Evolutionary conservation across 2,329 filamentous ascomycete species (phyloP).

Genomic region (Rhynchosporium agropyri): DNA sequence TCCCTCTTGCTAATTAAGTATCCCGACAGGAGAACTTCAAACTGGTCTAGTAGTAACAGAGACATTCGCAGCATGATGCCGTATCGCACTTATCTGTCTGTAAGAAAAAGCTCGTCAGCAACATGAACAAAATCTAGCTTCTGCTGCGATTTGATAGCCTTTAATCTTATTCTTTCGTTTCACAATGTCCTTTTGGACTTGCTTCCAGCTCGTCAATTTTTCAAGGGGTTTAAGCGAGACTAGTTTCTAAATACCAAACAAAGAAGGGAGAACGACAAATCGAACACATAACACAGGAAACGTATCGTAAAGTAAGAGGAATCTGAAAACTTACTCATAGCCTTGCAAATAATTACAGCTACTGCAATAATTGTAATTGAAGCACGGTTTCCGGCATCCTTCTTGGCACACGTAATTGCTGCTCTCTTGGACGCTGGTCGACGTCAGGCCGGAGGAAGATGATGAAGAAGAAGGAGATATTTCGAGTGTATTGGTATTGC

Average conservation of each 20-base stretch:
- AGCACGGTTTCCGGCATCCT: slow-evolving; percentile 15
- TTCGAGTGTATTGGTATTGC: not conserved
- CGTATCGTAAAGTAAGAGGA: not conserved
- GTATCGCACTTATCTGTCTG: slow-evolving; percentile 9
- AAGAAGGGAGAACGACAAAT: not conserved
- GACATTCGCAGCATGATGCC: slow-evolving; percentile 5
- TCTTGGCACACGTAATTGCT: slow-evolving; percentile 4
- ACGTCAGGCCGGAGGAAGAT: not conserved
- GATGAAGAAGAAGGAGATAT: not conserved
- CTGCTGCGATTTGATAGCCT: not conserved
- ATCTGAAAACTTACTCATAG: not conserved
- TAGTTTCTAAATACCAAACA: too few species aligned
- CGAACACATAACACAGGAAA: too few species aligned
- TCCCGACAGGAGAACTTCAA: not conserved
- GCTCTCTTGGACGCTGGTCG: not conserved
- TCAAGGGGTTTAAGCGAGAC: too few species aligned
- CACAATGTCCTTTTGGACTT: too few species aligned
- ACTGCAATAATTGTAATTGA: slow-evolving; percentile 5
- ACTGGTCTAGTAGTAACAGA: slow-evolving; percentile 1
- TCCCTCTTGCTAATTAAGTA: too few species aligned
- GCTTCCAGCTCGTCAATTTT: too few species aligned
- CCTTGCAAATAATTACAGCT: slow-evolving; percentile 9
- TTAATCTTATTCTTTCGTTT: not conserved
- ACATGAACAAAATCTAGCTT: not conserved
- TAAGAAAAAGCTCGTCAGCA: not conserved